Percentiles rank a stretch among this genome's conserved stretches.
phyloP scores from a whole-genome alignment of 2,329 filamentous ascomycete species.

The Penicillium oxalicum region DNA sequence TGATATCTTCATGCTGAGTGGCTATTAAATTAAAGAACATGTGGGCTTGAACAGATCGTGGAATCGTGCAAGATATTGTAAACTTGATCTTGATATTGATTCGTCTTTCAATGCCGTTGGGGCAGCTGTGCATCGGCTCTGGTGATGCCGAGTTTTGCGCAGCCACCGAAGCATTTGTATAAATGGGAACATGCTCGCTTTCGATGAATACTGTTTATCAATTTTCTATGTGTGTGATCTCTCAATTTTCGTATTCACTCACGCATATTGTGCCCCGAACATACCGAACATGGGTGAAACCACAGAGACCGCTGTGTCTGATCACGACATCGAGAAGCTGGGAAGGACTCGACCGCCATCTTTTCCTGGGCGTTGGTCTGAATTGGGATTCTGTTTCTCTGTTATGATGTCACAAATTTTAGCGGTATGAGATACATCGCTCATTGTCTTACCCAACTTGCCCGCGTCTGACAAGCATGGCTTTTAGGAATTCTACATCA shows the following conservation, averaged over 20 bases:
- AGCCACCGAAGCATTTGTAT: background rate
- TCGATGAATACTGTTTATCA: no score
- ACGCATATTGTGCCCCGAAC: background rate
- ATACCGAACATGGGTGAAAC: constrained; percentile 4
- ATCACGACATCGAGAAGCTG: constrained; percentile 49
- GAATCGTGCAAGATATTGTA: no score
- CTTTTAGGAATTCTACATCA: constrained; percentile 62
- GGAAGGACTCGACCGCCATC: constrained; percentile 56
- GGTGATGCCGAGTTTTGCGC: no score
- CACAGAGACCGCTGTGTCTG: constrained; percentile 4
- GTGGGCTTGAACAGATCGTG: no score
- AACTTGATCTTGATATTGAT: no score
- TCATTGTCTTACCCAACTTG: no score
- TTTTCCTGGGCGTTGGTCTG: constrained; percentile 51
- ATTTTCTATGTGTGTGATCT: no score
- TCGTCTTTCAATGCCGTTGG: no score
- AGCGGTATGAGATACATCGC: constrained; percentile 38
- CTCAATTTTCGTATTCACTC: no score
- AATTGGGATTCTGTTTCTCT: constrained; percentile 58
- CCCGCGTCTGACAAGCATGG: background rate
- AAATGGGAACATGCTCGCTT: background rate
- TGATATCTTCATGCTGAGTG: no score
- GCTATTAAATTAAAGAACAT: no score
- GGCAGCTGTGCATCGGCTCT: no score
- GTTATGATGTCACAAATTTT: constrained; percentile 60